Evolutionary conservation across 2,329 filamentous ascomycete species (phyloP).

Genomic region (Leptoxyphium fumago): DNA sequence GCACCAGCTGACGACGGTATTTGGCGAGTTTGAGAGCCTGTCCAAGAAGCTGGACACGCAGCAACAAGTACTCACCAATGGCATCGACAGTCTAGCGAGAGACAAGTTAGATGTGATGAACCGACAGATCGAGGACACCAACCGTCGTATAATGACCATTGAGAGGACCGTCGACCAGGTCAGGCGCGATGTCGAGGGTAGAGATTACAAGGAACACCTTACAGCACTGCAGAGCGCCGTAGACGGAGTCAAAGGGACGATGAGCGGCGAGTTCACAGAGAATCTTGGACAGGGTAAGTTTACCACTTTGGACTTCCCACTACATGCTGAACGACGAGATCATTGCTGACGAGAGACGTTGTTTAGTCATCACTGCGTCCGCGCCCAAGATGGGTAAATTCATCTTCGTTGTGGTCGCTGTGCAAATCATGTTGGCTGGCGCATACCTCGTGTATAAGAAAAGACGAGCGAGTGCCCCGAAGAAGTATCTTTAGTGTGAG

Average conservation of each 20-base stretch:
- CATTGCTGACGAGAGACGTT: conserved; percentile 3
- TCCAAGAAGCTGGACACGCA: conserved; percentile 40
- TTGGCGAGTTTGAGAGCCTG: conserved; percentile 40
- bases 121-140: conserved; percentile 37
- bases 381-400: conserved; percentile 45
- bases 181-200: conserved; percentile 39
- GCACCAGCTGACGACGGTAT: conserved; percentile 52
- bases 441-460: conserved; percentile 69
- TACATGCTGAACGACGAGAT: neutral
- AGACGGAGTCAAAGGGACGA: conserved; percentile 36
- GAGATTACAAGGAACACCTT: conserved; percentile 42
- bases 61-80: conserved; percentile 36
- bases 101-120: conserved; percentile 14
- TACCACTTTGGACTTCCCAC: neutral
- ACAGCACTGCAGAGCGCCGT: conserved; percentile 39
- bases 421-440: conserved; percentile 55
- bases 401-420: conserved; percentile 57
- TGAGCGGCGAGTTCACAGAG: conserved; percentile 37
- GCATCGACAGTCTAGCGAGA: conserved; percentile 1
- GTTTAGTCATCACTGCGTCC: conserved; percentile 35
- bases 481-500: conserved; percentile 63
- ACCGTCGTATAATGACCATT: conserved; percentile 29
- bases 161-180: conserved; percentile 36
- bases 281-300: conserved; percentile 37
- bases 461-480: conserved; percentile 59